Evolutionary conservation across 805 yeast species (phyloP).

Genomic region (Yamadazyma ubonensis): DNA sequence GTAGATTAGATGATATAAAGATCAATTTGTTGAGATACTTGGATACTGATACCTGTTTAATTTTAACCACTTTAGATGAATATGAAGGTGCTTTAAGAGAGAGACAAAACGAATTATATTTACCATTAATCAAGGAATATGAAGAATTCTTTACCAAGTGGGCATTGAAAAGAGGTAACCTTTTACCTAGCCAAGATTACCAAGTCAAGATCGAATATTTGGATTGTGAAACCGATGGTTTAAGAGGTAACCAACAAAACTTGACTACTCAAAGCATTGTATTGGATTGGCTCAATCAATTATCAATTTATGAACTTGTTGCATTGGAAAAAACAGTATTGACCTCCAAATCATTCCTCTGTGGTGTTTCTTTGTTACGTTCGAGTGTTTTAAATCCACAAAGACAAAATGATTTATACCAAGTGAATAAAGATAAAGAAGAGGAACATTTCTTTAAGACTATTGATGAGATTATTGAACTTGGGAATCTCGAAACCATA

Average conservation of each 20-base stretch:
- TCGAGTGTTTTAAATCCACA: slow-evolving; percentile 32
- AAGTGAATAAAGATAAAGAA: slow-evolving; percentile 31
- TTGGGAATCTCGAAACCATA: slow-evolving; percentile 78
- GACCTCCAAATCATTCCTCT: slow-evolving; percentile 79
- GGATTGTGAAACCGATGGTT: slow-evolving; percentile 80
- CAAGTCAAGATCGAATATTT: slow-evolving; percentile 51
- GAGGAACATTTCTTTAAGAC: slow-evolving; percentile 37
- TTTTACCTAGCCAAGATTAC: slow-evolving; percentile 16
- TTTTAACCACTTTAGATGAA: slow-evolving; percentile 77
- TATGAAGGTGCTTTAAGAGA: slow-evolving; percentile 78
- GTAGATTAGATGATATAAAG: slow-evolving; percentile 57
- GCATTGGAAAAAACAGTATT: slow-evolving; percentile 89
- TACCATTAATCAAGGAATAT: slow-evolving; percentile 69
- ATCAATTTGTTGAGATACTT: slow-evolving; percentile 70
- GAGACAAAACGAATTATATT: slow-evolving; percentile 75
- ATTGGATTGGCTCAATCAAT: slow-evolving; percentile 55
- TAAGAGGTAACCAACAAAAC: slow-evolving; percentile 77
- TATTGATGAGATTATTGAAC: slow-evolving; percentile 70
- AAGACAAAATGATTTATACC: slow-evolving; percentile 26
- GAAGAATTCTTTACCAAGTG: slow-evolving; percentile 55
- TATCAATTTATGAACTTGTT: slow-evolving; percentile 76
- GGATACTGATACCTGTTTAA: slow-evolving; percentile 91
- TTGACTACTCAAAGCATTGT: slow-evolving; percentile 61
- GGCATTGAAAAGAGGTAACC: slow-evolving; percentile 25
- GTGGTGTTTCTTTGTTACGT: slow-evolving; percentile 70